Evolutionary conservation across 139 green algal species (phyloP).

Genomic region (Coelastrella sp.): DNA sequence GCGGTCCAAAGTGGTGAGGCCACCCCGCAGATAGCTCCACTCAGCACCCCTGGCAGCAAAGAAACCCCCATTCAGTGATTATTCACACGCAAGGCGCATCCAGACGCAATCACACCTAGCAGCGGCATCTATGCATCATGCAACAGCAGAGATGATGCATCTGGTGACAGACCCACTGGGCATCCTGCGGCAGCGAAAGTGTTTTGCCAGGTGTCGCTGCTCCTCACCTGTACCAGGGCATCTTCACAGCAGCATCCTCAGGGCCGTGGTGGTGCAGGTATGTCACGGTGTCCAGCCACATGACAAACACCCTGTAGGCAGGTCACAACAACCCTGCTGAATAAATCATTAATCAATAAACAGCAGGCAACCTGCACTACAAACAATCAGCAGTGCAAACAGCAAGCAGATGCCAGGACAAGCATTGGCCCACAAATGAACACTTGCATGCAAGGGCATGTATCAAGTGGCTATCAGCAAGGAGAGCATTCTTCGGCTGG

Average conservation of each 20-base stretch:
- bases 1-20: constrained; percentile 91
- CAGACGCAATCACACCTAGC: background rate
- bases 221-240: constrained; percentile 90
- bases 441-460: no score
- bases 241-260: constrained; percentile 75
- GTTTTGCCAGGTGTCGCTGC: background rate
- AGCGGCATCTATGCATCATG: background rate
- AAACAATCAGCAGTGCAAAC: no score
- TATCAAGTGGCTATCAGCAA: no score
- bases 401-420: no score
- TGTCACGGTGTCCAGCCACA: constrained; percentile 97
- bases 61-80: background rate
- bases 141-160: background rate
- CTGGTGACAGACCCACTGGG: background rate
- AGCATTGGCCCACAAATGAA: no score
- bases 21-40: constrained; percentile 94
- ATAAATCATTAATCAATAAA: no score
- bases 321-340: no score
- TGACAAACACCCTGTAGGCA: constrained; percentile 86
- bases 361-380: no score
- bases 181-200: no score
- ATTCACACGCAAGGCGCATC: background rate
- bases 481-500: no score
- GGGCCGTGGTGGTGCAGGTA: constrained; percentile 96
- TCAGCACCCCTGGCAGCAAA: constrained; percentile 82